phyloP scores from a whole-genome alignment of 139 green algal genomes.

The Tetraselmis chui region DNA sequence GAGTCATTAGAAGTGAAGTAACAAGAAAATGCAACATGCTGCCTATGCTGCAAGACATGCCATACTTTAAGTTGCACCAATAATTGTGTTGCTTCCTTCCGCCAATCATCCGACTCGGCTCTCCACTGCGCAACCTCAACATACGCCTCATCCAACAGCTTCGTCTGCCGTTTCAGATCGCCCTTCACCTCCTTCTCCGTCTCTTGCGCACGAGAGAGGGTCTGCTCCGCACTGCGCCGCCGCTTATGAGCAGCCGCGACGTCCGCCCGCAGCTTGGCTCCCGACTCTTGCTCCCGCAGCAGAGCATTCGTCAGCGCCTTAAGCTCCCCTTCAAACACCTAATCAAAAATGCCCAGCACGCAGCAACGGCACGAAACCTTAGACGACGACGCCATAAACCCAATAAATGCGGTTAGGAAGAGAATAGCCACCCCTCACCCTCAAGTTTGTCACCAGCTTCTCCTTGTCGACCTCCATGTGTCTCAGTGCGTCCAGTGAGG shows the following conservation, averaged over 20 bases:
- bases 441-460: neutral
- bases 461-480: neutral
- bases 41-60: no score
- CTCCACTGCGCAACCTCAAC: neutral
- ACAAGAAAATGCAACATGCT: no score
- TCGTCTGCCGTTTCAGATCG: neutral
- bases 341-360: no score
- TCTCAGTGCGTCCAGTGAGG: neutral
- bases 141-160: neutral
- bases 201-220: neutral
- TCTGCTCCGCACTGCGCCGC: neutral
- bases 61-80: neutral
- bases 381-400: no score
- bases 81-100: neutral
- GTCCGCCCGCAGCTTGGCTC: neutral
- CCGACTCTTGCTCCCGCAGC: neutral
- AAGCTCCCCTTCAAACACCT: neutral
- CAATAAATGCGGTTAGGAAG: no score
- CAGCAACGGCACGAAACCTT: no score
- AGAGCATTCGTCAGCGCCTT: neutral
- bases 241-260: neutral
- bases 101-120: neutral
- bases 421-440: neutral
- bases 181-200: neutral
- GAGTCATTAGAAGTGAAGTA: no score